Conservation (phyloP, 768 basidiomycete genomes). For the Tricholoma matsutake region DNA sequence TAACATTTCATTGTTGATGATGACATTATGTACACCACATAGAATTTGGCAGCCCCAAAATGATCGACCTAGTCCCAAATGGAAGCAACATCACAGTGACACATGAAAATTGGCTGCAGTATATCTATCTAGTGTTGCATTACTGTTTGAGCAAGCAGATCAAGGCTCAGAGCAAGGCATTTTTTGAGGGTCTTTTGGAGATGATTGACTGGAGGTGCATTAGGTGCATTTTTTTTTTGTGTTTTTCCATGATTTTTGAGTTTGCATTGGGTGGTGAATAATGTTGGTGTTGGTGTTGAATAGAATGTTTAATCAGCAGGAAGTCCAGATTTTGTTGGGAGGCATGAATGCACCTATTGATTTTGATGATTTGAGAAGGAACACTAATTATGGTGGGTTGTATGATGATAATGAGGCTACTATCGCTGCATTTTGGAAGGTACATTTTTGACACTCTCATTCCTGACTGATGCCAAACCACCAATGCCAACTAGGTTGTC, state of each 20-base stretch:
- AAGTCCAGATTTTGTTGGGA: conserved; percentile 88
- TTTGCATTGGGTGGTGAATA: background rate
- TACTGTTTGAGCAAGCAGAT: conserved; percentile 90
- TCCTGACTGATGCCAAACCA: no score
- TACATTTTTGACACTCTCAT: conserved; percentile 31
- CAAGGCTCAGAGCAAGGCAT: conserved; percentile 73
- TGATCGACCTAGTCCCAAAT: conserved; percentile 75
- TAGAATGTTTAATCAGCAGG: conserved; percentile 97
- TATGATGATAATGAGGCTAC: conserved; percentile 70
- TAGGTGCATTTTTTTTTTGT: conserved; percentile 43
- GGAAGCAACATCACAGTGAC: conserved; percentile 85
- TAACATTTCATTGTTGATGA: no score
- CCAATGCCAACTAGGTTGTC: conserved; percentile 74
- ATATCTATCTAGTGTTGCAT: conserved; percentile 87
- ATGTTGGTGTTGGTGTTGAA: background rate
- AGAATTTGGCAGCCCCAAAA: conserved; percentile 82
- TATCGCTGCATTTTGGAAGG: conserved; percentile 82
- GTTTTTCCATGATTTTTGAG: no score
- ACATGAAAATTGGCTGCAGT: conserved; percentile 82
- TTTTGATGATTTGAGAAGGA: conserved; percentile 68
- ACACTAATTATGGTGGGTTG: conserved; percentile 83
- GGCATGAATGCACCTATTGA: conserved; percentile 86
- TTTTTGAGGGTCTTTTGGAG: conserved; percentile 90
- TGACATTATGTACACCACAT: background rate
- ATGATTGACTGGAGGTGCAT: conserved; percentile 93